Conservation (phyloP, 345 rosid species). For the Populus nigra region DNA sequence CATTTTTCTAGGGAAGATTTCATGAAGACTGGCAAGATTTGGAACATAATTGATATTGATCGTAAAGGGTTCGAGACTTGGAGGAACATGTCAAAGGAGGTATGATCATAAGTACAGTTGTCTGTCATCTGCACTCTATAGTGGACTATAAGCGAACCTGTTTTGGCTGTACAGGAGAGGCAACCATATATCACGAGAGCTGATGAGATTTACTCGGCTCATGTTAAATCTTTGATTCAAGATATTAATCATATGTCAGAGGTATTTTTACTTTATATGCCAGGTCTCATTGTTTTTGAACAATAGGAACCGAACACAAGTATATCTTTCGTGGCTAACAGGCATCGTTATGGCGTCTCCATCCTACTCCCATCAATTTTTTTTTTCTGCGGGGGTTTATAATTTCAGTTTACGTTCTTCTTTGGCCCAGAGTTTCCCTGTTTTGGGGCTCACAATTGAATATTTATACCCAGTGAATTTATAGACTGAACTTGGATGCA, state of each 20-base stretch:
- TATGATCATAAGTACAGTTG: slow-evolving; percentile 6
- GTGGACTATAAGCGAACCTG: not conserved
- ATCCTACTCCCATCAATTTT: too few relatives aligned
- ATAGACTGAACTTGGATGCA: too few relatives aligned
- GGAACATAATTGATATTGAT: slow-evolving; percentile 38
- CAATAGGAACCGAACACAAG: not conserved
- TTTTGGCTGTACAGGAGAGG: slow-evolving; percentile 46
- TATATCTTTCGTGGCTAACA: not conserved
- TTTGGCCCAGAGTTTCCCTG: too few relatives aligned
- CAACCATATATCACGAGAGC: slow-evolving; percentile 47
- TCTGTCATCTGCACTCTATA: not conserved
- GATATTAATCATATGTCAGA: slow-evolving; percentile 22
- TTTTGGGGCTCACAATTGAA: too few relatives aligned
- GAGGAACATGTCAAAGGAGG: slow-evolving; percentile 68
- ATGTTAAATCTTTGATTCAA: slow-evolving; percentile 23
- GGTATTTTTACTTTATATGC: slow-evolving; percentile 26
- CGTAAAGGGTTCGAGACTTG: slow-evolving; percentile 55
- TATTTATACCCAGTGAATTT: too few relatives aligned
- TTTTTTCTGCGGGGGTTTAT: too few relatives aligned
- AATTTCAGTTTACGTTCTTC: too few relatives aligned
- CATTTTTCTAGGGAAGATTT: slow-evolving; percentile 49
- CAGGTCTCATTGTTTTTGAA: not conserved
- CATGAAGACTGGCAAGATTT: slow-evolving; percentile 16
- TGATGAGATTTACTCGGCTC: slow-evolving; percentile 28
- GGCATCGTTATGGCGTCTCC: too few relatives aligned